These are phyloP conservation scores for Hagleromyces aurorensis DNA, from an alignment of 805 yeast genomes.

Conservation along the genomic window DNA sequence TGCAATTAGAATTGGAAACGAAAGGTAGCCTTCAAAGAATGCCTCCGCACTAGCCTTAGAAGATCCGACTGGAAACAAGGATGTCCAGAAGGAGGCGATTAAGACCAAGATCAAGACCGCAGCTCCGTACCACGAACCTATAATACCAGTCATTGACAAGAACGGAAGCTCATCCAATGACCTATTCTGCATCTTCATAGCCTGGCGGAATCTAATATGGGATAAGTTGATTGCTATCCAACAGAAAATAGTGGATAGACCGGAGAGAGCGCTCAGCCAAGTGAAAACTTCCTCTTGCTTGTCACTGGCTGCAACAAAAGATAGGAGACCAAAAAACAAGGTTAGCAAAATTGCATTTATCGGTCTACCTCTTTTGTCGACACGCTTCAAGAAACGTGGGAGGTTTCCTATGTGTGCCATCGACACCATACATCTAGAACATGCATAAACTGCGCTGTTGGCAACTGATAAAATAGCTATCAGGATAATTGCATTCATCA, in stretches of 20 bases:
- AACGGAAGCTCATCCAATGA: constrained; percentile 53
- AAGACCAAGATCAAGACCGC: constrained; percentile 47
- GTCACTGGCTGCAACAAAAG: constrained; percentile 45
- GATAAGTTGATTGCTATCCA: constrained; percentile 47
- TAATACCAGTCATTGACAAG: constrained; percentile 53
- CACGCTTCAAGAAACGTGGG: constrained; percentile 54
- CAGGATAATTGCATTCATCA: constrained; percentile 63
- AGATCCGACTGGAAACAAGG: constrained; percentile 59
- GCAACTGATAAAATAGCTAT: constrained; percentile 67
- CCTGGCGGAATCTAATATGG: constrained; percentile 49
- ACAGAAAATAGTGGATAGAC: constrained; percentile 44
- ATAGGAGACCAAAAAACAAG: constrained; percentile 47
- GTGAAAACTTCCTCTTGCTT: constrained; percentile 43
- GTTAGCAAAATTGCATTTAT: constrained; percentile 59
- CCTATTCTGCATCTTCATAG: constrained; percentile 49
- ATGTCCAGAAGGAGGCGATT: constrained; percentile 71
- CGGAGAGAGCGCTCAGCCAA: constrained; percentile 49
- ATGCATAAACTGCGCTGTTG: constrained; percentile 61
- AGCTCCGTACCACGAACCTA: constrained; percentile 55
- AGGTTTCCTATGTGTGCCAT: constrained; percentile 60
- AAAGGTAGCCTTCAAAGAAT: constrained; percentile 61
- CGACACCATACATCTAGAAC: constrained; percentile 61
- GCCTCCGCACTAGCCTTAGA: constrained; percentile 40
- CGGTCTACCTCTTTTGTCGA: constrained; percentile 76
- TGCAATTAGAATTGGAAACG: constrained; percentile 54